phyloP scores from a whole-genome alignment of 352 stramenopile species.

The Phytophthora boehmeriae region DNA sequence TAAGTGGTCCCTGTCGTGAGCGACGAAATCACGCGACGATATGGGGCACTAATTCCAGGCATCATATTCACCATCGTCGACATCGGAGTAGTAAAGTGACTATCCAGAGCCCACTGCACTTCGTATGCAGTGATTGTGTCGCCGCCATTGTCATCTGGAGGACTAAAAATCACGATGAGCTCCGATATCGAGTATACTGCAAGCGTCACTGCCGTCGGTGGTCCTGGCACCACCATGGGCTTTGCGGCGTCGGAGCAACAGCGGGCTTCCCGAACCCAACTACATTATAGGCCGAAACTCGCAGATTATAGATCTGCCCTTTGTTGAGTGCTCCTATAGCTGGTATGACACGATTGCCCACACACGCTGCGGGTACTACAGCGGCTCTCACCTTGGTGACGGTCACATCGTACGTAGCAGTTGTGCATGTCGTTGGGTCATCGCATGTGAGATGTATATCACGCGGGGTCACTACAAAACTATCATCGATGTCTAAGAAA shows the following conservation, averaged over 20 bases:
- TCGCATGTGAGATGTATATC: slow-evolving; percentile 19
- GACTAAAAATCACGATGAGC: slow-evolving; percentile 90
- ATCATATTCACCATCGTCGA: slow-evolving; percentile 56
- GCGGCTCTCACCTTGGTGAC: slow-evolving; percentile 73
- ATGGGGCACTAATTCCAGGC: slow-evolving; percentile 58
- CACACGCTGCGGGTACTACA: slow-evolving; percentile 75
- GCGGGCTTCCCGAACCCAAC: slow-evolving; percentile 90
- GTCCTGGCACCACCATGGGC: slow-evolving; percentile 79
- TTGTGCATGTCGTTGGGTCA: slow-evolving; percentile 23
- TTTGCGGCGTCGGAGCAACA: slow-evolving; percentile 62
- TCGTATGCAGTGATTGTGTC: slow-evolving; percentile 91
- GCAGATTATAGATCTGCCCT: slow-evolving; percentile 93
- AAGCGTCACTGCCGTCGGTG: slow-evolving; percentile 74
- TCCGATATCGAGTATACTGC: slow-evolving; percentile 80
- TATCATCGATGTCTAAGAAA: slow-evolving; percentile 87
- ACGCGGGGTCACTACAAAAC: slow-evolving; percentile 66
- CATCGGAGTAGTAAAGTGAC: slow-evolving; percentile 66
- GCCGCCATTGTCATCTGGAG: slow-evolving; percentile 82
- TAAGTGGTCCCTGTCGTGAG: slow-evolving; percentile 74
- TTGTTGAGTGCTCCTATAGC: slow-evolving; percentile 73
- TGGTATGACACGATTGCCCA: slow-evolving; percentile 82
- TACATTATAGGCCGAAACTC: slow-evolving; percentile 95
- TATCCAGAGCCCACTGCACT: slow-evolving; percentile 90
- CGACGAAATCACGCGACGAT: slow-evolving; percentile 56
- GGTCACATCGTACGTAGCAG: slow-evolving; percentile 48